A percentile compares a stretch with the other conserved stretches of the same genome.
phyloP scores from a whole-genome alignment of 768 basidiomycete species.

The Pisolithus microcarpus region DNA sequence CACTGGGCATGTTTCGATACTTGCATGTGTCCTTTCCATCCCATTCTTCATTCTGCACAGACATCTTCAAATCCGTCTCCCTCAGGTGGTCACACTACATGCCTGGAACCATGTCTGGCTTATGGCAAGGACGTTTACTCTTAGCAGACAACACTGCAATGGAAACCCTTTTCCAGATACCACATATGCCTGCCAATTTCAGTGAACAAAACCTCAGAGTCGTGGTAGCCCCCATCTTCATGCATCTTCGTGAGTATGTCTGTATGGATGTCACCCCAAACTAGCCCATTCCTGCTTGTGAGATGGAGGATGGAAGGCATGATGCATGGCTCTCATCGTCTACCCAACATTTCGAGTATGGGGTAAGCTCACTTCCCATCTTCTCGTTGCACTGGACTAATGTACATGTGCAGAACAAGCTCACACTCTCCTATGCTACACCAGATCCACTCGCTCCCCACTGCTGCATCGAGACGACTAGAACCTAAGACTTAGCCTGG shows the following conservation, averaged over 20 bases:
- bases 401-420: background rate
- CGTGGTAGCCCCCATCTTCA: constrained; percentile 45
- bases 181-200: constrained; percentile 23
- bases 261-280: constrained; percentile 34
- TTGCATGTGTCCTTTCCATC: too few species aligned
- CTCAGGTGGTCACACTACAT: constrained; percentile 38
- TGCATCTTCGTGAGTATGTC: constrained; percentile 54
- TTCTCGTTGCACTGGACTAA: too few species aligned
- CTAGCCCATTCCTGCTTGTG: constrained; percentile 22
- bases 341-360: constrained; percentile 9
- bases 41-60: too few species aligned
- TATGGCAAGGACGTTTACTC: constrained; percentile 58
- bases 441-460: background rate
- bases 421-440: background rate
- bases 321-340: constrained; percentile 34
- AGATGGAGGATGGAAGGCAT: constrained; percentile 31
- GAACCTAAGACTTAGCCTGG: too few species aligned
- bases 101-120: constrained; percentile 46
- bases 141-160: constrained; percentile 24
- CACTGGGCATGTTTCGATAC: too few species aligned
- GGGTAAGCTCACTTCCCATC: constrained; percentile 15
- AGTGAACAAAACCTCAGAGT: constrained; percentile 30
- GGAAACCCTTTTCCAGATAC: constrained; percentile 12
- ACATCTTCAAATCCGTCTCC: too few species aligned
- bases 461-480: too few species aligned